A percentile compares a stretch with the other conserved stretches of the same genome.
These are phyloP conservation scores for Pisolithus thermaeus DNA, from an alignment of 1,284 basidiomycete genomes.

Conservation along the genomic window DNA sequence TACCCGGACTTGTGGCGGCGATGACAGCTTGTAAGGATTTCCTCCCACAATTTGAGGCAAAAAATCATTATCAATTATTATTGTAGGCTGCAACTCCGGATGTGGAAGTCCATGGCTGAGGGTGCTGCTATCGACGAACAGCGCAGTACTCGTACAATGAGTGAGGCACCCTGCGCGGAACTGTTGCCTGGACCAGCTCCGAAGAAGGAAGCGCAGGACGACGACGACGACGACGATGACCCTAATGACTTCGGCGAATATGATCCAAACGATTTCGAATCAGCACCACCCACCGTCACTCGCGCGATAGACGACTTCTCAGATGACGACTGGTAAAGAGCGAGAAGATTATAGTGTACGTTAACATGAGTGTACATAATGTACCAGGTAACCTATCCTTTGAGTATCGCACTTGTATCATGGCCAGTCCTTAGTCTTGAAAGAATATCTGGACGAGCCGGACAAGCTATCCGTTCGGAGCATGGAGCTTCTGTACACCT, in stretches of 20 bases:
- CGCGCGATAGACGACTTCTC: conserved; percentile 21
- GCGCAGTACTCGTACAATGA: conserved; percentile 13
- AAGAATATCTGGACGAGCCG: conserved; percentile 1
- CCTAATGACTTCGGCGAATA: conserved; percentile 6
- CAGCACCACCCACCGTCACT: conserved; percentile 1
- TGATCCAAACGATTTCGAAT: conserved; percentile 13
- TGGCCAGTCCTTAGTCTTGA: not conserved
- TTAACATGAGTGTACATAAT: not conserved
- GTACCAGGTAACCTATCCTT: not conserved
- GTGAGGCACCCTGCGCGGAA: conserved; percentile 8
- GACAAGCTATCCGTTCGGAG: conserved; percentile 7
- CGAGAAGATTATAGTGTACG: not conserved
- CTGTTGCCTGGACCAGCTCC: conserved; percentile 10
- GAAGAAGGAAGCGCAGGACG: not conserved
- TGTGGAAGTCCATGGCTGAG: conserved; percentile 30
- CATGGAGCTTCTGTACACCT: conserved; percentile 3
- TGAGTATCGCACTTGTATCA: not conserved
- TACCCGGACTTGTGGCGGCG: conserved; percentile 23
- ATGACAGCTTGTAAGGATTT: conserved; percentile 27
- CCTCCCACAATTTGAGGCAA: not conserved
- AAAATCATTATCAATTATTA: not conserved
- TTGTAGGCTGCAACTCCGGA: conserved; percentile 21
- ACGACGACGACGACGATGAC: conserved; percentile 1
- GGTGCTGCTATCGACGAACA: conserved; percentile 28
- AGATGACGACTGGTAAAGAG: conserved; percentile 20